Base-by-base conservation (phyloP, 176 grass and related monocot species). In the Guadua angustifolia region DNA sequence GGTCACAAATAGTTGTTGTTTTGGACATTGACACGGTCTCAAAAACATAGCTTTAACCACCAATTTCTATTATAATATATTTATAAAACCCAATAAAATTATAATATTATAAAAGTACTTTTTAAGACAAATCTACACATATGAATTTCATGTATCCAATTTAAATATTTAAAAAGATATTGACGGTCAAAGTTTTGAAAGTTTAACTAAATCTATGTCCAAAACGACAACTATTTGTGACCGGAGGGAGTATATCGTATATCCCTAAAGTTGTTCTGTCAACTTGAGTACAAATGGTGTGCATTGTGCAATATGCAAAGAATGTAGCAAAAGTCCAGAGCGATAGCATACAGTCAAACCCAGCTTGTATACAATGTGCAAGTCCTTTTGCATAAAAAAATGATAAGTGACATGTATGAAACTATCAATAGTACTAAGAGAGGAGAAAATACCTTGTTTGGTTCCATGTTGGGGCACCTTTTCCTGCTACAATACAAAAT, bases 401-500 rank as follows among this genome's bases (percentile, higher is more conserved):
- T 35, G 21, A 15, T 39, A 75, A 10, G 17, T 11, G 4, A 78
- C 21, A 65, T 53, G 47, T 78, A 66, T 65, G 6, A 40, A 40
- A 40, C 39, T 40, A 40, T 40, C 24, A 66, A 22, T 25, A 82
- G 6, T 29, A 46, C 64, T 50, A 35, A 67, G 58, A 76, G 49
- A 57, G 82, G 56, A 79, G 46, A 49, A 58, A 47, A 13, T 60
- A 92, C 91, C 91, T 73, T 89, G 66, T 87, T 89, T 66, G 78
- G 26, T 45, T 89, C 84, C 61, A 70, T 2, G 42, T 58, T 79
- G 65, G 87, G 46, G 21, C 19, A 84, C 80, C 87, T 89, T 82
- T 84, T 89, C 76, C 87, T 87, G 55, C 87, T 89, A 63, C 58
- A 66, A 80, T 64, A 81, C 58, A 43, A 75, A 83, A 22, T 7